Evolutionary conservation across 495 filamentous ascomycete species (phyloP).

Genomic region (Cercophora scortea): DNA sequence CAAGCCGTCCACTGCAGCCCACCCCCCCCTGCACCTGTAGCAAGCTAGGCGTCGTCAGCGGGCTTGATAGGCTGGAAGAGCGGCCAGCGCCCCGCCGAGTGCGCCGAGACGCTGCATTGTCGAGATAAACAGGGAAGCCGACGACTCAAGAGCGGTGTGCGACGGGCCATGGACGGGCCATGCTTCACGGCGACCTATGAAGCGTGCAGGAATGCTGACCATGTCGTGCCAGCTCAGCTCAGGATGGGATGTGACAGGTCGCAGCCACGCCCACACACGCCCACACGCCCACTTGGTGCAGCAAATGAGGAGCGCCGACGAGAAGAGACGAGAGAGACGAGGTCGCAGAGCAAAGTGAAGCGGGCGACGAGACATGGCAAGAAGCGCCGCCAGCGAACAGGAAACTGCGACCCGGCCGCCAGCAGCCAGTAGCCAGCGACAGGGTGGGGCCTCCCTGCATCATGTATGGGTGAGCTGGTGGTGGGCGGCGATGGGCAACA

Average conservation of each 20-base stretch:
- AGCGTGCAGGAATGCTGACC: slow-evolving; percentile 8
- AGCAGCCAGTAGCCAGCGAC: no score
- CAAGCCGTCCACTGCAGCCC: slow-evolving; percentile 21
- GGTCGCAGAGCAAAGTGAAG: slow-evolving; percentile 10
- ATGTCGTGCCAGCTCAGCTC: slow-evolving; percentile 24
- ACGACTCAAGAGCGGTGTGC: slow-evolving; percentile 19
- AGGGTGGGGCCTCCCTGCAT: background rate
- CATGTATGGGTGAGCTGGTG: background rate
- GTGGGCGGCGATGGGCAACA: no score
- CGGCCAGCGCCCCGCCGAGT: slow-evolving; percentile 17
- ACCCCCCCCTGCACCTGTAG: slow-evolving; percentile 22
- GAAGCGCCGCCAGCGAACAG: slow-evolving; percentile 7
- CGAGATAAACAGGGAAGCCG: slow-evolving; percentile 18
- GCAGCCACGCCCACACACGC: slow-evolving; percentile 14
- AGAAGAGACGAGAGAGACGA: slow-evolving; percentile 2
- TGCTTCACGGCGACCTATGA: slow-evolving; percentile 18
- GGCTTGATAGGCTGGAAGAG: slow-evolving; percentile 24
- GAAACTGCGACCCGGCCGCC: no score
- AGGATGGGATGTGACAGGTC: slow-evolving; percentile 22
- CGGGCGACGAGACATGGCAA: background rate
- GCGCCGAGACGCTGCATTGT: slow-evolving; percentile 13
- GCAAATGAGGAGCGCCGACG: slow-evolving; percentile 6
- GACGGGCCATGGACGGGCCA: slow-evolving; percentile 11
- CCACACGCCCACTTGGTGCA: no score
- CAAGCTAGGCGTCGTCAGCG: slow-evolving; percentile 15